phyloP scores from a whole-genome alignment of 345 rosid species.

The Pseudoturritis turrita region DNA sequence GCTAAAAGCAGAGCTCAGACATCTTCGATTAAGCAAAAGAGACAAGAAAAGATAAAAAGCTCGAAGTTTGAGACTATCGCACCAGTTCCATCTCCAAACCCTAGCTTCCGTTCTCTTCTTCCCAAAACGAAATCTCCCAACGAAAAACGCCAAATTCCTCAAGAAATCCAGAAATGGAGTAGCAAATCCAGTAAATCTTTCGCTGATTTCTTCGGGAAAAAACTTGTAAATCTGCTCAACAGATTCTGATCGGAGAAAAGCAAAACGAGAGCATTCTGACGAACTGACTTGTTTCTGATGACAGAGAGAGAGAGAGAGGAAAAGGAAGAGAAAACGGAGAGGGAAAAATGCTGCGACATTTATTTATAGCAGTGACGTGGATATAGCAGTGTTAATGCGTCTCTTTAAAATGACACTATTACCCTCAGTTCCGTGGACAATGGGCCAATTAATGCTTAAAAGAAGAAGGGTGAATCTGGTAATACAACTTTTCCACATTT shows the following conservation, averaged over 20 bases:
- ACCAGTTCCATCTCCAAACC: constrained; percentile 45
- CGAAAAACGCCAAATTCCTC: background rate
- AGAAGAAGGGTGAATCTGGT: background rate
- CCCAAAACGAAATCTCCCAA: background rate
- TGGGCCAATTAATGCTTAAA: background rate
- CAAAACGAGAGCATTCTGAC: background rate
- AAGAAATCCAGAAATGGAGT: background rate
- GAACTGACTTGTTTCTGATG: background rate
- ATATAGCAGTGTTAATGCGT: background rate
- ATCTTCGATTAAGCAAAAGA: background rate
- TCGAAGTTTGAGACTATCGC: constrained; percentile 2
- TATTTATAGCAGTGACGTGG: constrained; percentile 29
- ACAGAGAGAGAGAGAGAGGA: background rate
- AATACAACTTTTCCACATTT: background rate
- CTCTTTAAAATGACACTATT: background rate
- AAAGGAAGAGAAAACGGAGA: background rate
- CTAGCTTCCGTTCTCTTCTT: constrained; percentile 24
- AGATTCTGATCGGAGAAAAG: background rate
- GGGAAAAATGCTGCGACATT: background rate
- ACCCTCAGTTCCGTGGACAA: background rate
- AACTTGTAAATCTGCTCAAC: background rate
- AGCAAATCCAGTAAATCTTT: background rate
- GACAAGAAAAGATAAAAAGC: background rate
- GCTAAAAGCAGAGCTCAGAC: background rate
- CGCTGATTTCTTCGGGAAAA: background rate